phyloP scores from a whole-genome alignment of 2,329 filamentous ascomycete genomes.

The Aspergillus fumigatus region DNA sequence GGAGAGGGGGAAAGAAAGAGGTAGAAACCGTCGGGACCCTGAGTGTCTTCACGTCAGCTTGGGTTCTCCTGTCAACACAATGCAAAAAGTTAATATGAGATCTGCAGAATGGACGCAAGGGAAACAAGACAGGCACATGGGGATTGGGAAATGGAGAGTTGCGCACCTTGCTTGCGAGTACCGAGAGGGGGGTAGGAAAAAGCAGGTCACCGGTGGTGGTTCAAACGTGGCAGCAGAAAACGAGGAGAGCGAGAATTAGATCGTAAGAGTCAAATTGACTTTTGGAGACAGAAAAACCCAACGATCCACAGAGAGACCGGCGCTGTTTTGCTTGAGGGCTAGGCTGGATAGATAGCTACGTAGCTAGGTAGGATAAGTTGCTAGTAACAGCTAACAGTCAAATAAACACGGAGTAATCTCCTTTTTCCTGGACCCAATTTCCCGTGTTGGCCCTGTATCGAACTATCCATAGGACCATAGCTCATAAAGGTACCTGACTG shows the following conservation, averaged over 20 bases:
- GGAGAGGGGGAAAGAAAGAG: background rate
- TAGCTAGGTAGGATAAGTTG: background rate
- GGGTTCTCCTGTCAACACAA: constrained; percentile 8
- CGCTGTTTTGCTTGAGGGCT: background rate
- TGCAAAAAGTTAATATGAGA: constrained; percentile 7
- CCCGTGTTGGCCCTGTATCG: background rate
- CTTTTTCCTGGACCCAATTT: background rate
- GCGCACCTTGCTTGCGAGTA: background rate
- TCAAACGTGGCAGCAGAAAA: background rate
- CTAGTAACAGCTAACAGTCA: background rate
- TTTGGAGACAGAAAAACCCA: background rate
- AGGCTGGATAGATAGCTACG: too few species aligned
- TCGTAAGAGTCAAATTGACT: constrained; percentile 3
- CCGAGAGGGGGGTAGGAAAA: constrained; percentile 1
- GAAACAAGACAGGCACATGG: constrained; percentile 9
- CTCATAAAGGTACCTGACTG: background rate
- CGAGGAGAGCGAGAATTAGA: constrained; percentile 10
- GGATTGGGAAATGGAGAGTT: background rate
- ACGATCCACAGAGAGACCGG: constrained; percentile 18
- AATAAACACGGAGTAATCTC: background rate
- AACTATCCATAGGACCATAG: background rate
- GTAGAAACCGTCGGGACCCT: background rate
- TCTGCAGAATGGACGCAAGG: constrained; percentile 6
- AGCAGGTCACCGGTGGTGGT: background rate
- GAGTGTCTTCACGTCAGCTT: constrained; percentile 4